A percentile compares a stretch with the other conserved stretches of the same genome.
These are phyloP conservation scores for Alnus glutinosa DNA, from an alignment of 306 rosid species.

Conservation along the genomic window DNA sequence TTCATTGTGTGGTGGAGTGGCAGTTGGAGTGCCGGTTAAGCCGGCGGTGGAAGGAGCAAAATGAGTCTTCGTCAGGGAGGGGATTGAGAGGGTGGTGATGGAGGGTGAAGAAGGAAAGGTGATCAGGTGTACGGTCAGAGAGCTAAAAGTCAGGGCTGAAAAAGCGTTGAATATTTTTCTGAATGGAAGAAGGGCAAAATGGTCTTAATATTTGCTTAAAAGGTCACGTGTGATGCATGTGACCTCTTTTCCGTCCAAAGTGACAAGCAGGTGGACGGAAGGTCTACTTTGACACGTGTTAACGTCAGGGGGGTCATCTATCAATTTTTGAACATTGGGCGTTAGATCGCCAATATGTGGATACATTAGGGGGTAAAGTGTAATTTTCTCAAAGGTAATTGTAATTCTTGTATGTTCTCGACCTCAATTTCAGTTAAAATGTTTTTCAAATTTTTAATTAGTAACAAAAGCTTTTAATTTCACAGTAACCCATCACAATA, in stretches of 20 bases:
- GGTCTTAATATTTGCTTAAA: too few species aligned
- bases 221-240: too few species aligned
- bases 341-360: too few species aligned
- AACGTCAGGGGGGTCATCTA: too few species aligned
- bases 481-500: background rate
- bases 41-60: background rate
- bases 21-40: conserved; percentile 28
- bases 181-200: too few species aligned
- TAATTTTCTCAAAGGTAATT: background rate
- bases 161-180: background rate
- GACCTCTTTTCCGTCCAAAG: too few species aligned
- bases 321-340: too few species aligned
- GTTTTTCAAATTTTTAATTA: conserved; percentile 1
- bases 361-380: too few species aligned
- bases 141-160: conserved; percentile 22
- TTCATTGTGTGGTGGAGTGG: background rate
- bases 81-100: conserved; percentile 40
- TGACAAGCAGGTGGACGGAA: too few species aligned
- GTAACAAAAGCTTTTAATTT: background rate
- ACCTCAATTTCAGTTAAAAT: conserved; percentile 23
- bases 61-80: conserved; percentile 24
- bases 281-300: too few species aligned
- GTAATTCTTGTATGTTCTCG: conserved; percentile 12
- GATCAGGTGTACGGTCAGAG: conserved; percentile 15
- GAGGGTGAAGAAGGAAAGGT: conserved; percentile 37